Evolutionary conservation across 345 rosid genomes (phyloP), one percentile per base, ranked within the genome.

Genomic region (Dimocarpus longan): DNA sequence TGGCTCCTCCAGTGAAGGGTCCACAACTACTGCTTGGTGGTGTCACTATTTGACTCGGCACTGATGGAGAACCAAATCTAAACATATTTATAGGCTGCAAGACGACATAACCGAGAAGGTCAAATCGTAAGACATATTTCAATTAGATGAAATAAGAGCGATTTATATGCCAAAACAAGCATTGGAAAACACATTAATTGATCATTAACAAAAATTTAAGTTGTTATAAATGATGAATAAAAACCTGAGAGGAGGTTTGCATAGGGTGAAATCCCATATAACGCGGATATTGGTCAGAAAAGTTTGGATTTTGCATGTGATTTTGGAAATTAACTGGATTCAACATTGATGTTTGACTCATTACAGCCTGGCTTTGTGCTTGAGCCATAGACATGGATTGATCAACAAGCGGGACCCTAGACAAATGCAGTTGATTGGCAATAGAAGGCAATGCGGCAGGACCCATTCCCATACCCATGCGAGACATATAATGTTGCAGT

Each of bases 241-340:
- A 78, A 71, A 90, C 93, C 90, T 91, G 90, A 77, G 95, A 68
- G 68, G 83, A 71, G 9, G 80, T 76, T 60, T 86, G 93, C 88
- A 86, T 77, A 13, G 83, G 86, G 18, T 87, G 90, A 77, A 89
- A 88, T 50, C 83, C 88, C 82, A 89, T 80, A 74, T 78, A 86
- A 2, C 86, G 88, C 2, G 85, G 89, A 66, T 85, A 88, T 79
- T 83, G 91, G 32, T 87, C 86, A 0, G 90, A 5, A 10, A 88
- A 78, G 15, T 80, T 70, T 48, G 84, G 71, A 68, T 80, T 88
- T 63, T 84, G 87, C 82, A 86, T 76, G 74, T 77, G 90, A 70
- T 81, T 84, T 75, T 76, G 91, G 24, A 60, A 88, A 74, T 79
- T 82, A 65, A 84, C 75, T 24, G 84, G 86, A 75, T 82, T 87